Base-by-base conservation (phyloP, 1,284 basidiomycete species). In the Rugosomyces carneus region DNA sequence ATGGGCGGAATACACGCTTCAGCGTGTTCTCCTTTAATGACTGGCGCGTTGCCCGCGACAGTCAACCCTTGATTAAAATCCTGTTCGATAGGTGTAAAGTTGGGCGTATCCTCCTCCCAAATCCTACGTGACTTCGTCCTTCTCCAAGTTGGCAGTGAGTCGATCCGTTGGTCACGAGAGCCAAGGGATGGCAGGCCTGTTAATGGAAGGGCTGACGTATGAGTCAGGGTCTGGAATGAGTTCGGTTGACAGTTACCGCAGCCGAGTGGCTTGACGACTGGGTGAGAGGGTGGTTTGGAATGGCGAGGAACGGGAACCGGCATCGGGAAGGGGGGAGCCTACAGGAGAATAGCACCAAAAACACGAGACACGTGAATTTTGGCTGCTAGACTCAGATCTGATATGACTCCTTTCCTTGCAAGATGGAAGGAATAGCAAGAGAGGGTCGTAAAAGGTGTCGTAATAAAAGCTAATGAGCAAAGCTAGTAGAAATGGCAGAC, bases 21-120 rank as follows among this genome's bases (percentile, higher is more conserved):
- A 76, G 80, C 81, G 78, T 69, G 80, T 67, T 73, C 61, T 78
- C 84, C 84, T 85, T 88, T 86, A 85, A 84, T 86, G 70, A 77
- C 80, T 61, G 73, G 62, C 70, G 78, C 82, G 84, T 84, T 71
- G 57, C 60, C 71, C 75, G 77, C 75, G 64, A 60, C 72, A 63
- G 75, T 72, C 79, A 88, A 86, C 85, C 84, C 84, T 67, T 66
- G 64, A 53, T 63, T 60, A 84, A 84, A 86, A 84, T 67, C 72
- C 77, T 69, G 72, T 56, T 59, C 58, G 42, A 52, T 49, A 53
- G 50, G 51, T 24, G 47, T 57, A 40, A 53, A 54, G 44, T 58
- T 47, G 53, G 56, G 55, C 38, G 58, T 53, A 53, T 75, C 73
- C 60, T 80, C 76, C 62, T 81, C 79, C 78, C 78, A 81, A 54